Evolutionary conservation across 768 basidiomycete species (phyloP).

Genomic region (Amanita inopinata): DNA sequence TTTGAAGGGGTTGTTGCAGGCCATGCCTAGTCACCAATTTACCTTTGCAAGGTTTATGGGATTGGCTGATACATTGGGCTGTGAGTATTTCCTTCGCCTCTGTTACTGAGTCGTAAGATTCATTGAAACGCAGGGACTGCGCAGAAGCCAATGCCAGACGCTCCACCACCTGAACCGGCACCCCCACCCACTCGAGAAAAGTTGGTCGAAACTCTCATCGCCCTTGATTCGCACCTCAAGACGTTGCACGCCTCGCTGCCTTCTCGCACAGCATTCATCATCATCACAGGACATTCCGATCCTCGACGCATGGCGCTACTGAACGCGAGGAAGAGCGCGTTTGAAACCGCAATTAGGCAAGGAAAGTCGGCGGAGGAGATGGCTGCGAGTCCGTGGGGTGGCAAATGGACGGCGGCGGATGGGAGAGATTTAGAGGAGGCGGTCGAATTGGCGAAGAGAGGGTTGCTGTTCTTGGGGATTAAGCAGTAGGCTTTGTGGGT

Average conservation of each 20-base stretch:
- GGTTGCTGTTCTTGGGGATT: constrained; percentile 73
- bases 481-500: too few relatives aligned
- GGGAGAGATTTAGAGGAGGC: constrained; percentile 72
- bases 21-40: constrained; percentile 63
- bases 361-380: constrained; percentile 47
- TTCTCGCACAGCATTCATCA: constrained; percentile 66
- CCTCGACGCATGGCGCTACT: constrained; percentile 73
- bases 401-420: constrained; percentile 70
- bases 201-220: constrained; percentile 28
- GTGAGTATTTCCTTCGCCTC: constrained; percentile 34
- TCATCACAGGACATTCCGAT: constrained; percentile 86
- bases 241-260: constrained; percentile 63
- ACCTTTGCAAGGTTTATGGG: constrained; percentile 78
- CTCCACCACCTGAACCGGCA: constrained; percentile 17
- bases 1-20: constrained; percentile 53
- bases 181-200: constrained; percentile 25
- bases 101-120: not conserved
- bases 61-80: constrained; percentile 72
- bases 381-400: constrained; percentile 25
- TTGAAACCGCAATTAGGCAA: constrained; percentile 54
- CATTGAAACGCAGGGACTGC: constrained; percentile 43
- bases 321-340: constrained; percentile 57
- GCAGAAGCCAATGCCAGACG: constrained; percentile 36
- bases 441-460: constrained; percentile 71
- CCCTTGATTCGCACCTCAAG: constrained; percentile 53